Conservation (phyloP, 352 stramenopile genomes). For the Phytophthora podocarpi region DNA sequence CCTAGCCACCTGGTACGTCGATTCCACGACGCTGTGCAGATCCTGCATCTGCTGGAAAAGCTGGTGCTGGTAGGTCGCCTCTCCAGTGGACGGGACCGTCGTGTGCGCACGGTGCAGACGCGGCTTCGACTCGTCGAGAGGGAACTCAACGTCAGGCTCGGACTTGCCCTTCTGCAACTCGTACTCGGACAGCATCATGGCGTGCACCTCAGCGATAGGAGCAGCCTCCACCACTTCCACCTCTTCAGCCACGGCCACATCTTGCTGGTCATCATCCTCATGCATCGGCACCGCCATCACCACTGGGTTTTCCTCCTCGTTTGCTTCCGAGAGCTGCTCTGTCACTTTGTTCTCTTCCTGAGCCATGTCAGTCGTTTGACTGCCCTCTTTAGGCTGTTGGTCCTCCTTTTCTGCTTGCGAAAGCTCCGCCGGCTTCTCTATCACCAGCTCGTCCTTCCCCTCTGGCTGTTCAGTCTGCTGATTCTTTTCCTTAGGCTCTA, state of each 20-base stretch:
- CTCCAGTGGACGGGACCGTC: slow-evolving; percentile 21
- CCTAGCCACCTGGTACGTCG: slow-evolving; percentile 65
- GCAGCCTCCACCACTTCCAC: slow-evolving; percentile 35
- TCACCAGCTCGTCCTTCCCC: neutral
- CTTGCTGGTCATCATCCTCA: neutral
- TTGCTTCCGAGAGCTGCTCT: neutral
- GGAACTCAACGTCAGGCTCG: neutral
- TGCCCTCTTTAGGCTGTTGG: neutral
- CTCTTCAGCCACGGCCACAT: slow-evolving; percentile 14
- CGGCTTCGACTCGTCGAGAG: neutral
- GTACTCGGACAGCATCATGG: slow-evolving; percentile 29
- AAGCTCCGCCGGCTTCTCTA: neutral
- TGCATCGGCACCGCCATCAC: slow-evolving; percentile 3
- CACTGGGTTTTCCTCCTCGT: neutral
- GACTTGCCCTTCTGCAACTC: slow-evolving; percentile 19
- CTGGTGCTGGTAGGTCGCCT: slow-evolving; percentile 59
- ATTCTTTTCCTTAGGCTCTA: slow-evolving; percentile 1
- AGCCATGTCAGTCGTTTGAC: neutral
- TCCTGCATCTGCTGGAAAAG: slow-evolving; percentile 80
- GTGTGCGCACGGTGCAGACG: slow-evolving; percentile 36
- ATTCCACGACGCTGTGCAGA: slow-evolving; percentile 62
- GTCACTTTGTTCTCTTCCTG: slow-evolving; percentile 2
- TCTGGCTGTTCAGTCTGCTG: neutral
- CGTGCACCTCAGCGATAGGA: slow-evolving; percentile 26
- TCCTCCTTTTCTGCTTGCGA: slow-evolving; percentile 2